phyloP scores from a whole-genome alignment of 2,329 filamentous ascomycete genomes.

The Alternaria gaisen region DNA sequence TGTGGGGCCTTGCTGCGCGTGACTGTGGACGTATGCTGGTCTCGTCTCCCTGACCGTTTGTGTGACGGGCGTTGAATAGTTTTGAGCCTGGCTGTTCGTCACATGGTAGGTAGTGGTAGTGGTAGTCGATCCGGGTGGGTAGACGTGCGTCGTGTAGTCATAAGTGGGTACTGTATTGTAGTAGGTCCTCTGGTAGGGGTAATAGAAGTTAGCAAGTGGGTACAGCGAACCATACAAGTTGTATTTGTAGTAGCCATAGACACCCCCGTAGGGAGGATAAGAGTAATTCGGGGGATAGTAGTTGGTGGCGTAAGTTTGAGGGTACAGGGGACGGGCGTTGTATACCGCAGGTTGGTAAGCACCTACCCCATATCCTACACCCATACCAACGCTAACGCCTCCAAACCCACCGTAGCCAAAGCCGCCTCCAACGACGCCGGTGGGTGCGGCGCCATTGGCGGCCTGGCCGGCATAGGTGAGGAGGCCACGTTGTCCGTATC shows the following conservation, averaged over 20 bases:
- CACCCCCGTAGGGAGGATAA: slow-evolving; percentile 24
- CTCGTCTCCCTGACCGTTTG: slow-evolving; percentile 22
- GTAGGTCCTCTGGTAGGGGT: slow-evolving; percentile 44
- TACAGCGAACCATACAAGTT: slow-evolving; percentile 39
- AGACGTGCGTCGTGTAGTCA: slow-evolving; percentile 36
- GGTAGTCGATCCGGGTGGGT: slow-evolving; percentile 31
- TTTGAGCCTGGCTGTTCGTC: slow-evolving; percentile 30
- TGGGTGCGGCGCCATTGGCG: slow-evolving; percentile 37
- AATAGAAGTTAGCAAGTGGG: slow-evolving; percentile 48
- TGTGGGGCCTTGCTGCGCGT: slow-evolving; percentile 12
- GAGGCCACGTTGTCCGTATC: slow-evolving; percentile 40
- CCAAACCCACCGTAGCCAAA: slow-evolving; percentile 27
- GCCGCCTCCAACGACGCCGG: slow-evolving; percentile 29
- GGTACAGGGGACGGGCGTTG: slow-evolving; percentile 31
- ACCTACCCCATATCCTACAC: slow-evolving; percentile 28
- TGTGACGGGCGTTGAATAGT: slow-evolving; percentile 5
- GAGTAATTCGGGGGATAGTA: slow-evolving; percentile 18
- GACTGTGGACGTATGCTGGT: slow-evolving; percentile 22
- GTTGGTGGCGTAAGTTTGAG: slow-evolving; percentile 27
- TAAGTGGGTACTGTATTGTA: slow-evolving; percentile 37
- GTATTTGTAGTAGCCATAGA: slow-evolving; percentile 39
- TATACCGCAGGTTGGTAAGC: slow-evolving; percentile 39
- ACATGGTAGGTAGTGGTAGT: slow-evolving; percentile 38
- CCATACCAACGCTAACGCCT: slow-evolving; percentile 18
- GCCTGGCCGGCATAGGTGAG: slow-evolving; percentile 39